Conservation (phyloP, 2,329 filamentous ascomycete genomes). For the Lachnellula hyalina region DNA sequence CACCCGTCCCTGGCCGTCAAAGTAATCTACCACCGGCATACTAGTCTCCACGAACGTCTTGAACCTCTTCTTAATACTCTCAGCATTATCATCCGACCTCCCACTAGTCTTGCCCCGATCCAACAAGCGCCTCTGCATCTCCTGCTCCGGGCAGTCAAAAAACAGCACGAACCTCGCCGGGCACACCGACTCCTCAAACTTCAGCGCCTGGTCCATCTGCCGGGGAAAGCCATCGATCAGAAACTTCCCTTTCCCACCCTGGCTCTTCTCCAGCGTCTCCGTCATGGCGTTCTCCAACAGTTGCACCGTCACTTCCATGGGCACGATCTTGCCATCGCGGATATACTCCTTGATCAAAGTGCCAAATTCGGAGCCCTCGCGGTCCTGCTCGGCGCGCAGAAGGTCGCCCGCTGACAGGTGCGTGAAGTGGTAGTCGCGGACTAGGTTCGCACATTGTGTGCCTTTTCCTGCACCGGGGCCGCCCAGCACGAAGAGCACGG, state of each 20-base stretch:
- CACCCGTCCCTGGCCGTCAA: slow-evolving; percentile 69
- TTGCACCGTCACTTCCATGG: slow-evolving; percentile 97
- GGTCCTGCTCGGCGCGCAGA: slow-evolving; percentile 86
- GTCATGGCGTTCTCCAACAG: slow-evolving; percentile 92
- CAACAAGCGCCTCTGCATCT: slow-evolving; percentile 78
- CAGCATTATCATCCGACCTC: slow-evolving; percentile 86
- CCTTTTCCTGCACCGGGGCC: slow-evolving; percentile 95
- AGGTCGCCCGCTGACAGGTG: slow-evolving; percentile 93
- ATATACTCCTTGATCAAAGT: slow-evolving; percentile 91
- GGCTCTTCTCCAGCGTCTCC: slow-evolving; percentile 52
- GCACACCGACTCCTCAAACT: slow-evolving; percentile 88
- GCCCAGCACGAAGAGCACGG: slow-evolving; percentile 94
- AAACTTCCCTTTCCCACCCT: slow-evolving; percentile 61
- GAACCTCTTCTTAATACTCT: slow-evolving; percentile 96
- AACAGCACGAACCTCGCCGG: slow-evolving; percentile 83
- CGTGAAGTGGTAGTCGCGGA: slow-evolving; percentile 81
- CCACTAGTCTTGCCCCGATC: slow-evolving; percentile 92
- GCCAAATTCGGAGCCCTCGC: slow-evolving; percentile 81
- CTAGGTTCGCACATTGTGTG: slow-evolving; percentile 87
- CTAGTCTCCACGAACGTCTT: slow-evolving; percentile 89
- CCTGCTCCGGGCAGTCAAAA: slow-evolving; percentile 85
- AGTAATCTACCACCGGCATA: slow-evolving; percentile 93
- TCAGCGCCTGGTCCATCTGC: slow-evolving; percentile 93
- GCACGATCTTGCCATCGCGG: slow-evolving; percentile 89
- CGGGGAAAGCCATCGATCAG: slow-evolving; percentile 80